phyloP scores from a whole-genome alignment of 805 yeast genomes.

The Candida nanaspora region DNA sequence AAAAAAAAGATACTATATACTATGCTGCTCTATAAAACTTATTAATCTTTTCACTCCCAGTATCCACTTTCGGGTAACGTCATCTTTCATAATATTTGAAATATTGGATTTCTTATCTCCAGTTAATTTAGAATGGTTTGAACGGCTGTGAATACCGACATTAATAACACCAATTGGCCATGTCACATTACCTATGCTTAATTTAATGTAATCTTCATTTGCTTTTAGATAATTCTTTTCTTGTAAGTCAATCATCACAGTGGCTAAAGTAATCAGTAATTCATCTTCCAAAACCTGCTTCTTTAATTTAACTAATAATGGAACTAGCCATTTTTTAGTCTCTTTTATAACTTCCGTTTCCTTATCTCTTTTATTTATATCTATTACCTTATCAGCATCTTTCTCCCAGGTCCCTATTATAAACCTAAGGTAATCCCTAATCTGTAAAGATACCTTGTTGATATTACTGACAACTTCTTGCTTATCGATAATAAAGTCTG shows the following conservation, averaged over 20 bases:
- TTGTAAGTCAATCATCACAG: slow-evolving; percentile 54
- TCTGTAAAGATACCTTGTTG: slow-evolving; percentile 29
- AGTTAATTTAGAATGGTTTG: slow-evolving; percentile 51
- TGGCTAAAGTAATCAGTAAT: slow-evolving; percentile 43
- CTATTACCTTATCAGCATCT: slow-evolving; percentile 5
- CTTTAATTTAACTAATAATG: slow-evolving; percentile 48
- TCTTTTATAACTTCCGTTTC: slow-evolving; percentile 29
- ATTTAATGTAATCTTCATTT: slow-evolving; percentile 60
- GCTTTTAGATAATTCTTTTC: slow-evolving; percentile 41
- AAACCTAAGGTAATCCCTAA: slow-evolving; percentile 40
- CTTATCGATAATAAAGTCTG: slow-evolving; percentile 10
- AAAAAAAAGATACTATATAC: too few species aligned
- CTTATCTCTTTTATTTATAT: slow-evolving; percentile 8
- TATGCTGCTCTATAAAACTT: slow-evolving; percentile 38
- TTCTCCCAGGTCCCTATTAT: slow-evolving; percentile 34
- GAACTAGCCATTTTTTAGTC: slow-evolving; percentile 42
- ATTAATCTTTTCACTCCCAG: slow-evolving; percentile 66
- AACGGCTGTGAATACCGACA: slow-evolving; percentile 74
- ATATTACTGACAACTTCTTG: slow-evolving; percentile 27
- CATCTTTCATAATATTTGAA: slow-evolving; percentile 77
- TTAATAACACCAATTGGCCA: slow-evolving; percentile 87
- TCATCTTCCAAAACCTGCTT: slow-evolving; percentile 30
- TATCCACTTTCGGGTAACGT: slow-evolving; percentile 68
- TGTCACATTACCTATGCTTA: slow-evolving; percentile 82
- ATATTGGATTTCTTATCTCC: slow-evolving; percentile 38